These are phyloP conservation scores for Bisporella sp. DNA, from an alignment of 2,329 filamentous ascomycete genomes.

Conservation along the genomic window DNA sequence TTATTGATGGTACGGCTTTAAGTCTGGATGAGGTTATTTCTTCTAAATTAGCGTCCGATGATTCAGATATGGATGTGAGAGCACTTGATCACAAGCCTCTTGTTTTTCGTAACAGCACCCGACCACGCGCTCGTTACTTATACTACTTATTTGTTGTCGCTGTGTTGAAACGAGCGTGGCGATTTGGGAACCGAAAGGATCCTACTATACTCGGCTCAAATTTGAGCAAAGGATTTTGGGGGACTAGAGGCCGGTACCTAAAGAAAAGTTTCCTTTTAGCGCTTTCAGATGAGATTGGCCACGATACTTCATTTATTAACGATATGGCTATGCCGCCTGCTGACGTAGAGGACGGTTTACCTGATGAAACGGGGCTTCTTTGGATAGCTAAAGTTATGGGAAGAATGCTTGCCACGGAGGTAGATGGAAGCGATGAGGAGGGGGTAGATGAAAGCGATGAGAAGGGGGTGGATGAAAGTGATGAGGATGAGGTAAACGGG, in stretches of 20 bases:
- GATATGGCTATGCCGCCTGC: neutral
- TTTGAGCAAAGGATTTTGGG: neutral
- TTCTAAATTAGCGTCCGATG: no score
- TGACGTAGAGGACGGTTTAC: neutral
- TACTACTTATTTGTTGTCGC: neutral
- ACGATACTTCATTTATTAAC: neutral
- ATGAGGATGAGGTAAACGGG: neutral
- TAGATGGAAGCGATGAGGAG: neutral
- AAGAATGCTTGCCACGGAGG: neutral
- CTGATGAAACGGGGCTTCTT: neutral
- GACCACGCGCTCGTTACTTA: neutral
- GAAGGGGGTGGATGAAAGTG: neutral
- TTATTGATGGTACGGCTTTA: neutral
- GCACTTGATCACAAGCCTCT: neutral
- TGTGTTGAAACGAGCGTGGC: neutral
- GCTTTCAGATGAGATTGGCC: neutral
- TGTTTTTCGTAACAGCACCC: neutral
- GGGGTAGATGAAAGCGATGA: neutral
- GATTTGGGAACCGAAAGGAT: neutral
- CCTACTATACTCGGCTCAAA: neutral
- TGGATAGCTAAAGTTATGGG: neutral
- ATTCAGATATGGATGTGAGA: neutral
- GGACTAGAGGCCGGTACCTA: neutral
- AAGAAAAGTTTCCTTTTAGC: neutral
- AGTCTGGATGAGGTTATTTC: neutral